Base-by-base conservation (phyloP, 2,329 filamentous ascomycete genomes). In the Colletotrichum sp. region DNA sequence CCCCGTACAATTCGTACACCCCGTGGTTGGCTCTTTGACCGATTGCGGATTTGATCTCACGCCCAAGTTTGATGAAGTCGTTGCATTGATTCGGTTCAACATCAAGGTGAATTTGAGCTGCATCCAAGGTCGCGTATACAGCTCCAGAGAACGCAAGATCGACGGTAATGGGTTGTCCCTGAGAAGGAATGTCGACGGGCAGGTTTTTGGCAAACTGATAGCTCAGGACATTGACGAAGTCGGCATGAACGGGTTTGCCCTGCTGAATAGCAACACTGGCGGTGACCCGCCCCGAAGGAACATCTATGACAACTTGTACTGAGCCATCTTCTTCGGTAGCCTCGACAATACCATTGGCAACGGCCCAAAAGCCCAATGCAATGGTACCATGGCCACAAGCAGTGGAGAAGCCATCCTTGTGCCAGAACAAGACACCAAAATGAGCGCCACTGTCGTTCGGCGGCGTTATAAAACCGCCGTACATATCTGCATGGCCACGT, bases 371-470 rank as follows among this genome's bases (percentile, higher is more conserved):
- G 1, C 80, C 80, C 7, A 81, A n/a, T 3, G 79, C 80, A 34
- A 81, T 81, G 1, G 80, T 81, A 1, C 80, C 80, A 9, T 81
- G 80, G 2, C 80, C 80, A 6, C 80, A 81, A 0, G 80, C 80
- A 0, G 80, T 81, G 1, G 80, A 81, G 66, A 81, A 81, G 8
- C 80, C 80, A 44, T 81, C 80, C 13, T 80, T 81, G 24, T 81
- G 80, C 80, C 80, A 81, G 57, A 81, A 81, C 1, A 81, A 21
- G 2, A 81, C 80, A 5, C 80, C 80, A 28, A 80, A 81, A 5
- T 76, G 66, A 21, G 80, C 80, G 1, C 77, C 78, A 1, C 59
- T 4, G 52, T 81, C 79, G 52, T 82, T 67, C 0, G 80, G 77
- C 0, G 79, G 77, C 0, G 75, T 81, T 10, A 82, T 80, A 6